Evolutionary conservation across 164 flowering plant genomes (phyloP), one percentile per base, ranked within the genome.

Genomic region (grape (Vitis vinifera)): DNA sequence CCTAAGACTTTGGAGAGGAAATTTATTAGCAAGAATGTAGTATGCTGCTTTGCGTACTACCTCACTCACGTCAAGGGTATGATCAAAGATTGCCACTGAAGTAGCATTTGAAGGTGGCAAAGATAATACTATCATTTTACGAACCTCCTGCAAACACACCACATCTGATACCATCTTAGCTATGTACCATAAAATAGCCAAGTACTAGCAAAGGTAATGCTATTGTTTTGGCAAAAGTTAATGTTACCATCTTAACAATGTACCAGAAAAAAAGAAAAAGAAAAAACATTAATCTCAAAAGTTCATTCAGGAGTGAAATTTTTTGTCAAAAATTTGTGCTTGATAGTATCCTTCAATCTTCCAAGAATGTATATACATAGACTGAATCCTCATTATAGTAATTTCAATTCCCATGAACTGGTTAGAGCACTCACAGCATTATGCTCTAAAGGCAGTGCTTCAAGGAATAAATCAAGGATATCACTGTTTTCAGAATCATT

Each of bases 1-100:
- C 99, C 98, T 96, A 44, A 96, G 89, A 74, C 92, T 91, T 75
- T 93, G 98, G 67, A 93, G 86, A 60, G 99, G 99, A 77, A 93
- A 92, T 79, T 91, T 96, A 73, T 83, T 84, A 1, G 94, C 94
- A 68, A 96, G 70, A 55, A 93, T 97, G 79, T 71, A 82, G 71
- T 86, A 96, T 55, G 98, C 94, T 57, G 97, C 88, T 77, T 78
- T 90, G 9, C 99, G 91, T 8, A 93, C 98, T 31, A 85, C 86
- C 70, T 96, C 99, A 66, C 83, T 91, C 63, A 91, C 89, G 79
- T 96, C 99, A 70, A 91, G 68, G 11, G 93, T 92, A 75, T 90
- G 83, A 49, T 83, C 92, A 75, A 96, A 83, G 13, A 96, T 81
- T 59, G 78, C 85, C 67, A 81, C 63, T 56, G 87, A 79, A 59